Base-by-base conservation (phyloP, 345 rosid genomes). In the Corchorus olitorius region DNA sequence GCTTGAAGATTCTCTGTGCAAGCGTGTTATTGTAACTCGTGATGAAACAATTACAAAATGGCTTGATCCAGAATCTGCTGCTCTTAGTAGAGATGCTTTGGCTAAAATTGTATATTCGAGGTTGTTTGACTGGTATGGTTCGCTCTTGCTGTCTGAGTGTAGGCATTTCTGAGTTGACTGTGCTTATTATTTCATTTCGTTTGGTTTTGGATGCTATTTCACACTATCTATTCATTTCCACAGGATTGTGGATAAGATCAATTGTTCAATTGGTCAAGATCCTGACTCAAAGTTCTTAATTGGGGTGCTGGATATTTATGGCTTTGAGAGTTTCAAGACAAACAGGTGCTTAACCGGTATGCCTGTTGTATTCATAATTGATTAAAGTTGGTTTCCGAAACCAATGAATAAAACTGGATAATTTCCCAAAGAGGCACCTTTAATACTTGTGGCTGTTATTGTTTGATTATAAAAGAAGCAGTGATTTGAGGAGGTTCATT, bases 301-400 rank as follows among this genome's bases (percentile, higher is more conserved):
- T 63, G 99, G 98, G 20, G 99, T 96, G 79, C 90, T 96, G 80
- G 99, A 96, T 91, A 96, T 96, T 54, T 96, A 96, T 87, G 99
- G 99, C 78, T 96, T 96, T 81, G 99, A 96, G 90, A 96, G 98
- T 91, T 96, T 96, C 94, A 92, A 96, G 92, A 93, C 97, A 85
- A 96, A 96, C 93, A 96, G 99, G 99, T 96, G 94, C 96, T 88
- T 90, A 79, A 86, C 86, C 70, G 88, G 90, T 88, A 91, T 85
- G 90, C 94, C 86, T 84, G 82, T 88, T 78, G 82, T 89, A 78
- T 82, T 78, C 75, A 71, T 49, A 50, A 13, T 39, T 74, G 37
- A 64, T 20, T 5, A 0, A 45, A 45, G 65, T 70, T 70, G 74
- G 74, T 53, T 70, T 33, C 22, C 13, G 17, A 71, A 75, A 70